Base-by-base conservation (phyloP, 306 rosid genomes). In the Calophaca sinica region DNA sequence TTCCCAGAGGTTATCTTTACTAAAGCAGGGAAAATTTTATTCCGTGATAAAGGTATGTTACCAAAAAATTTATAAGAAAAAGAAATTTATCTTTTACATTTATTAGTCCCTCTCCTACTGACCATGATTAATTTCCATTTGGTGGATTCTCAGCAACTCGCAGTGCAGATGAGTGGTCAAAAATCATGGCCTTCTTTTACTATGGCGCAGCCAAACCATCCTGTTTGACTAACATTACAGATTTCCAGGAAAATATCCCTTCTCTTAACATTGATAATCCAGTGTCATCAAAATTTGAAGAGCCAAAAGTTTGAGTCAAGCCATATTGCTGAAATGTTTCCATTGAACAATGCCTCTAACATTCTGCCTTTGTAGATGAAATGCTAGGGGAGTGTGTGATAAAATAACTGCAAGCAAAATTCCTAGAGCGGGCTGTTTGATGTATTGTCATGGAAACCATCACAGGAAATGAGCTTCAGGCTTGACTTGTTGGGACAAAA, bases 131-230 rank as follows among this genome's bases (percentile, higher is more conserved):
- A 64, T 70, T 52, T 77, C 38, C 36, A 10, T 76, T 28, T 70
- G 68, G 20, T 68, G 48, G 70, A 53, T 78, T 53, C 76, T 46
- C 92, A 91, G 98, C 26, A 31, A 83, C 85, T 76, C 88, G 88
- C 78, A 84, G 41, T 69, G 98, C 88, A 59, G 97, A 94, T 26
- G 98, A 94, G 74, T 75, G 87, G 77, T 91, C 98, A 39, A 90
- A 94, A 78, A 84, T 91, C 57, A 94, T 91, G 97, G 97, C 98
- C 15, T 89, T 79, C 88, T 94, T 87, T 58, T 91, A 89, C 79
- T 89, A 80, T 39, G 94, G 98, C 12, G 96, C 96, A 70, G 90
- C 89, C 62, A 88, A 87, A 63, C 98, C 97, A 14, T 48, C 87
- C 45, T 89, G 87, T 81, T 86, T 91, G 75, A 83, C 79, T 68